Base-by-base conservation (phyloP, 257 asterid species). In the Ocimum tenuiflorum region DNA sequence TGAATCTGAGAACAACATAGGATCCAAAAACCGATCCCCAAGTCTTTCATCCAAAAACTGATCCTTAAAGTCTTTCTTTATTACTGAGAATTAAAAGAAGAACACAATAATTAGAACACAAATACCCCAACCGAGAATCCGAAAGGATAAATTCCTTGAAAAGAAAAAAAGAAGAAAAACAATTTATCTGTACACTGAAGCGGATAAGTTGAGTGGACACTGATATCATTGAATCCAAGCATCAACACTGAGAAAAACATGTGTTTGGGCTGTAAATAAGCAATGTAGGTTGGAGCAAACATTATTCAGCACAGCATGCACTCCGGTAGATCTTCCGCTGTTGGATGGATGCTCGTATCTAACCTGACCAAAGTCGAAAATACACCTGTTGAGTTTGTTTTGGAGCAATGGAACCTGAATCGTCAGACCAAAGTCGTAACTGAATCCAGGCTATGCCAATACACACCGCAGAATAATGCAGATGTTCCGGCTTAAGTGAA, bases 281-380 rank as follows among this genome's bases (percentile, higher is more conserved):
- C n/a, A n/a, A n/a, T n/a, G n/a, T n/a, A n/a, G n/a, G n/a, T n/a
- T n/a, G n/a, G n/a, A n/a, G n/a, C n/a, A n/a, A n/a, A n/a, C 29
- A 48, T 36, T 23, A 84, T 1, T 60, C 98, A 89, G 79, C 96
- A 91, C 27, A 91, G 12, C 78, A 91, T 78, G 73, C 83, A 80
- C 67, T 91, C 98, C 0, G 98, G 98, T 51, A 91, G 75, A 63
- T 91, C 96, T 63, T 91, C 98, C 1, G 83, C 78, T 70, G 23
- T 35, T 29, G n/a, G n/a, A n/a, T n/a, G n/a, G n/a, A 48, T 33
- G 45, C 36, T 0, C 0, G 24, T 47, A 3, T 22, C 24, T 81
- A 36, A 89, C 98, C 99, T 92, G 99, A 62, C 99, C 99, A 17
- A 92, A 92, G 74, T 92, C 97, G 41, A 89, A 76, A 47, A 92